These are phyloP conservation scores for Fallopia convolvulus DNA, from an alignment of 148 eudicot genomes.

Conservation along the genomic window DNA sequence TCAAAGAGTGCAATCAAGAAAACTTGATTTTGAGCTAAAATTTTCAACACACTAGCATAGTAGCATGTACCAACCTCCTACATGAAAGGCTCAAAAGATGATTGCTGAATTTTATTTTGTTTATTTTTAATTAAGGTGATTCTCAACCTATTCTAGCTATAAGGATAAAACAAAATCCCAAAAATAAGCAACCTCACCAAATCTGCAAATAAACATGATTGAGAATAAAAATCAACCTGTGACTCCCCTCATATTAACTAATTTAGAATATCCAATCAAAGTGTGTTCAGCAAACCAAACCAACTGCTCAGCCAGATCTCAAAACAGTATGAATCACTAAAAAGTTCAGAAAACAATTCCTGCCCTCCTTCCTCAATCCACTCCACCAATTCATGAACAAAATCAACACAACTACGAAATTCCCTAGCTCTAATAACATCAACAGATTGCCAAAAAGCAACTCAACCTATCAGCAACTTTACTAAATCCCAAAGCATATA, in stretches of 20 bases:
- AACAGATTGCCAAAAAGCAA: neutral
- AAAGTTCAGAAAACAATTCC: neutral
- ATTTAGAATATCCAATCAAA: neutral
- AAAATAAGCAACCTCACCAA: neutral
- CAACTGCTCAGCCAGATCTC: constrained; percentile 3
- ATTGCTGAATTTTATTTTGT: neutral
- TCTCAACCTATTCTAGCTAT: neutral
- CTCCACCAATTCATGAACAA: neutral
- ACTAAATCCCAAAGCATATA: neutral
- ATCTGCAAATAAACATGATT: neutral
- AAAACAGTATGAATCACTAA: neutral
- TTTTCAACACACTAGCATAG: neutral
- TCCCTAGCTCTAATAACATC: neutral
- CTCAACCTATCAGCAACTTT: neutral
- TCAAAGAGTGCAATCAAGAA: neutral
- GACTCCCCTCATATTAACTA: neutral
- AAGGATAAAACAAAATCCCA: neutral
- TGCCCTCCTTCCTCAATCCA: neutral
- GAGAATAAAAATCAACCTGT: neutral
- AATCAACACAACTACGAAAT: neutral
- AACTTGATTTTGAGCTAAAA: neutral
- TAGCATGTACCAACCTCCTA: neutral
- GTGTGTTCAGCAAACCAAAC: neutral
- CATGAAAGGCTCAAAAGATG: neutral
- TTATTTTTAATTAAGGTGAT: neutral